Percentiles rank a stretch among this genome's conserved stretches.
phyloP scores from a whole-genome alignment of 352 stramenopile genomes.

The Phytopythium chamaehyphon region DNA sequence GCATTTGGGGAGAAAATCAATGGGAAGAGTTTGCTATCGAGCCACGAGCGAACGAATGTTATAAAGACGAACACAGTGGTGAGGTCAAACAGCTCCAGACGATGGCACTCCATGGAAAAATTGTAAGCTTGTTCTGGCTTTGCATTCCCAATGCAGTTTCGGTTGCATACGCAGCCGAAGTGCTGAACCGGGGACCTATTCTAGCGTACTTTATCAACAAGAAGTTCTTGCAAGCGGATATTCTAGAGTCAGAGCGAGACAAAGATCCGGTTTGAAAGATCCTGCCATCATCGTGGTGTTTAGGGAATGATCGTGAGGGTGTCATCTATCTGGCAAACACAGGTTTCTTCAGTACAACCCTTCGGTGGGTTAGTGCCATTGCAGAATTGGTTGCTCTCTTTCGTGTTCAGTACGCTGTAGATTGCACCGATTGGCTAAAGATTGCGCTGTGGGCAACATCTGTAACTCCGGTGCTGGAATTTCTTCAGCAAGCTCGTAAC shows the following conservation, averaged over 20 bases:
- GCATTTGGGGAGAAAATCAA: constrained; percentile 36
- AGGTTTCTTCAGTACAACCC: constrained; percentile 39
- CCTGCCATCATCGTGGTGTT: constrained; percentile 18
- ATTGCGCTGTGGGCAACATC: constrained; percentile 30
- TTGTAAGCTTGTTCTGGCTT: constrained; percentile 55
- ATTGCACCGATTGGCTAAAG: constrained; percentile 19
- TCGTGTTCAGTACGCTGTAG: no score
- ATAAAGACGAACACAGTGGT: constrained; percentile 41
- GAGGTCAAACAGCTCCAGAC: constrained; percentile 61
- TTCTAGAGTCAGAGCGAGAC: constrained; percentile 42
- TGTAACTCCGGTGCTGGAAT: constrained; percentile 37
- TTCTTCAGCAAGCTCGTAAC: constrained; percentile 45
- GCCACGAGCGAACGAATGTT: constrained; percentile 48
- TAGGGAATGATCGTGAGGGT: constrained; percentile 27
- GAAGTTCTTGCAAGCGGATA: constrained; percentile 51
- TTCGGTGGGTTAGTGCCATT: no score
- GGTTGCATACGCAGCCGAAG: constrained; percentile 41
- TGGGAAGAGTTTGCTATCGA: constrained; percentile 53
- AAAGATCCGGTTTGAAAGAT: constrained; percentile 45
- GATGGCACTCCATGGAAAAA: constrained; percentile 60
- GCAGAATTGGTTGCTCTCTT: no score
- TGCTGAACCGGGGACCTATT: constrained; percentile 45
- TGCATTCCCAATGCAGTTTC: constrained; percentile 38
- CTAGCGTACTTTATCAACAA: constrained; percentile 55
- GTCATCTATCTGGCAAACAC: constrained; percentile 36